Base-by-base conservation (phyloP, 306 rosid genomes). In the Arachis hypogaea region DNA sequence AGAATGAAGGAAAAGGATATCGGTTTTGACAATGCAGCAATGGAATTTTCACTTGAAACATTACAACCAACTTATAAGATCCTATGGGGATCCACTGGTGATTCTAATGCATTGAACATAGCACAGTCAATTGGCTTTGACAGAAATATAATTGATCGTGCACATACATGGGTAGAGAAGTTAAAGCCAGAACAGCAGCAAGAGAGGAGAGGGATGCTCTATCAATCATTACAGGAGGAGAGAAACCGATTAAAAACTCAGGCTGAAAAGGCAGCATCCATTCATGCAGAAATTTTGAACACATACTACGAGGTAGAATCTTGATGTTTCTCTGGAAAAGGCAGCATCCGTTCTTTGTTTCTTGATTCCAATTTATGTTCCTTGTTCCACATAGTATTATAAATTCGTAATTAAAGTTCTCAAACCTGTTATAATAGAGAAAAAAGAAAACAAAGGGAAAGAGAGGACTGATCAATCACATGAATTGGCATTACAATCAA, bases 71-170 rank as follows among this genome's bases (percentile, higher is more conserved):
- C 97, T 41, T 93, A 85, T 75, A 88, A 82, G 85, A 75, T 93
- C 80, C 89, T 91, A 38, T 93, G 98, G 98, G 98, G 98, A 80
- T 78, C 79, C 70, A 89, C 76, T 14, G 98, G 98, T 65, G 91
- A 91, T 74, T 93, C 98, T 43, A 93, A 93, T 81, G 96, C 98
- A 29, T 83, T 93, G 76, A 85, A 79, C 70, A 89, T 93, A 84
- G 98, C 98, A 66, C 88, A 85, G 70, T 84, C 89, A 16, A 80
- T 86, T 47, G 96, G 98, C 71, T 93, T 93, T 81, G 88, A 93
- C 77, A 81, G 83, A 58, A 69, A 83, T 42, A 72, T 93, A 76
- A 81, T 93, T 70, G 85, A 86, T 14, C 65, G 54, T 16, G 97
- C 97, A 65, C 76, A 81, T 47, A 54, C 78, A 46, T 93, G 97